A percentile compares a stretch with the other conserved stretches of the same genome.
phyloP scores from a whole-genome alignment of 331 rosid species.

The Malus hybrid region DNA sequence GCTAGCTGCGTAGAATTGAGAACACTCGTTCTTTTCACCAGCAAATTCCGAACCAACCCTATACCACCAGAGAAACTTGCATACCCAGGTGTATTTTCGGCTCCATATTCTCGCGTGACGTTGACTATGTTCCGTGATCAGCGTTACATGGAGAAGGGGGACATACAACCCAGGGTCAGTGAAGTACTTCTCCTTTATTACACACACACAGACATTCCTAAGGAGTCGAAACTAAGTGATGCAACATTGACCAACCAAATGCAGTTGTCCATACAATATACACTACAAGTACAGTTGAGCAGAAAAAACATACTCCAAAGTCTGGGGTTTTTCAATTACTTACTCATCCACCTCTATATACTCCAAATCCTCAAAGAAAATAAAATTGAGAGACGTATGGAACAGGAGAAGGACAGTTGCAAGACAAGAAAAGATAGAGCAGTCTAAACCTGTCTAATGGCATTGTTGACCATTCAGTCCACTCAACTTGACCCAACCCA shows the following conservation, averaged over 20 bases:
- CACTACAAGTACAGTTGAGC: slow-evolving; percentile 19
- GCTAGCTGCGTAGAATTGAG: background rate
- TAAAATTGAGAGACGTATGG: slow-evolving; percentile 7
- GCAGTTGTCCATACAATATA: slow-evolving; percentile 19
- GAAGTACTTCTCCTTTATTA: background rate
- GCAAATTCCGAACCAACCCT: background rate
- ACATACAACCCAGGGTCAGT: background rate
- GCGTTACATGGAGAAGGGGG: background rate
- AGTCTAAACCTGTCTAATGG: slow-evolving; percentile 65
- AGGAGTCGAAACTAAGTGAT: background rate
- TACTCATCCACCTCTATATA: slow-evolving; percentile 19
- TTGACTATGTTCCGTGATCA: background rate
- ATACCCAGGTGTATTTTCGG: background rate
- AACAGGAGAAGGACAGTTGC: slow-evolving; percentile 18
- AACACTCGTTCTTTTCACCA: background rate
- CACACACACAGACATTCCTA: background rate
- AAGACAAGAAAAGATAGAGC: slow-evolving; percentile 68
- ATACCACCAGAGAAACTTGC: background rate
- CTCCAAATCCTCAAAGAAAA: slow-evolving; percentile 16
- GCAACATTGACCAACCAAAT: slow-evolving; percentile 13
- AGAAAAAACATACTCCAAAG: slow-evolving; percentile 24
- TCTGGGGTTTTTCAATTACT: slow-evolving; percentile 14
- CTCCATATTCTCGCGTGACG: background rate
- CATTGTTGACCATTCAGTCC: slow-evolving; percentile 67
- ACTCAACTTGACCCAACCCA: slow-evolving; percentile 37